A percentile compares a stretch with the other conserved stretches of the same genome.
phyloP scores from a whole-genome alignment of 2,329 filamentous ascomycete genomes.

The Didymella arachidicola region DNA sequence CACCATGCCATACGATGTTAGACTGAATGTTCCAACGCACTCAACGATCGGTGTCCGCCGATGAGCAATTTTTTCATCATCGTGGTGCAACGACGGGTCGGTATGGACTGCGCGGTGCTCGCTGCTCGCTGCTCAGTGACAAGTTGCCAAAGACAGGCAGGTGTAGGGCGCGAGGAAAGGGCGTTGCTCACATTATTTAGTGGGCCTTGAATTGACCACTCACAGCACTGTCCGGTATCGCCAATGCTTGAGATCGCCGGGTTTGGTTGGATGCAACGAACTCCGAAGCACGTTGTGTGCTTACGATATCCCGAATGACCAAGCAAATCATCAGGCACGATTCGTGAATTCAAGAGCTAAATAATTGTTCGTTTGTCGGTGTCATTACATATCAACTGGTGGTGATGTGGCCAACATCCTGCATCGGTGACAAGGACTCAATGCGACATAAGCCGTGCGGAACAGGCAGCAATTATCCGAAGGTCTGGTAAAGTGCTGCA shows the following conservation, averaged over 20 bases:
- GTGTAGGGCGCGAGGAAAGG: conserved; percentile 31
- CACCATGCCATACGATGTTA: conserved; percentile 35
- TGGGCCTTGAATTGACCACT: conserved; percentile 24
- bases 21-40: conserved; percentile 25
- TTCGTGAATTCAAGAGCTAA: conserved; percentile 3
- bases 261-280: conserved; percentile 16
- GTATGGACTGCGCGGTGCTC: conserved; percentile 11
- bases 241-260: conserved; percentile 16
- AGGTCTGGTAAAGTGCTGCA: not conserved
- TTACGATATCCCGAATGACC: conserved; percentile 27
- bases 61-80: conserved; percentile 25
- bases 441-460: not conserved
- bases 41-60: conserved; percentile 27
- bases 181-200: conserved; percentile 29
- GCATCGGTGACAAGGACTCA: not conserved
- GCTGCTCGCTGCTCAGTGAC: conserved; percentile 14
- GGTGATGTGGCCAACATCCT: not conserved
- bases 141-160: conserved; percentile 9
- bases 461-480: not conserved
- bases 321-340: conserved; percentile 10
- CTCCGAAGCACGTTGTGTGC: conserved; percentile 20
- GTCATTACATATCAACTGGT: not conserved
- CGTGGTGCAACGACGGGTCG: conserved; percentile 7
- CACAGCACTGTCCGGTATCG: conserved; percentile 22
- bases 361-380: not conserved